A percentile compares a stretch with the other conserved stretches of the same genome.
Conservation (phyloP, 306 rosid genomes). For the Cucurbita pepo region DNA sequence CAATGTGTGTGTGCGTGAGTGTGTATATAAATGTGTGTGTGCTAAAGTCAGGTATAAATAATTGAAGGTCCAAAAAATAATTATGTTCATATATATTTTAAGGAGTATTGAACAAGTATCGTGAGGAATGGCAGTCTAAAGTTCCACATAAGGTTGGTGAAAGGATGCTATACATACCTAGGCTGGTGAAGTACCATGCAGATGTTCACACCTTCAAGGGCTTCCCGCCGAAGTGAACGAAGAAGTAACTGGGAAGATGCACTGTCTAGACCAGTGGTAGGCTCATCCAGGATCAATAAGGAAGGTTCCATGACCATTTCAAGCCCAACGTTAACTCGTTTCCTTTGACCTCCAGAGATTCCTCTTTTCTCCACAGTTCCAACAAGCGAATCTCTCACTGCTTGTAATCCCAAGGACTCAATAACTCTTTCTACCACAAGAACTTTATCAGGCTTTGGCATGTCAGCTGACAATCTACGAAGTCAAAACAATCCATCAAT, state of each 20-base stretch:
- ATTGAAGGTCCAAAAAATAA: background rate
- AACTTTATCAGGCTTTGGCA: constrained; percentile 79
- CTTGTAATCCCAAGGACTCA: constrained; percentile 67
- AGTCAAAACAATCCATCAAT: constrained; percentile 13
- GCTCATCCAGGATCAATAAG: constrained; percentile 65
- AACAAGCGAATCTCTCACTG: constrained; percentile 66
- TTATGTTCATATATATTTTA: background rate
- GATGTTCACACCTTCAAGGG: constrained; percentile 68
- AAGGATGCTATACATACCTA: constrained; percentile 25
- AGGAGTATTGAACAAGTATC: background rate
- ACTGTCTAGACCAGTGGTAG: constrained; percentile 73
- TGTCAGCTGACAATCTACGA: constrained; percentile 48
- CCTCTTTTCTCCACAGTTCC: constrained; percentile 74
- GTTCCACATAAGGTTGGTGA: background rate
- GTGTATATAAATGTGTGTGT: no score
- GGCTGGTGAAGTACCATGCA: constrained; percentile 85
- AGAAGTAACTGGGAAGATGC: constrained; percentile 64
- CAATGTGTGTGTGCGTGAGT: no score
- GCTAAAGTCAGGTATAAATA: background rate
- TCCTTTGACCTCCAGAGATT: constrained; percentile 68
- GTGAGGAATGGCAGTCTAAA: background rate
- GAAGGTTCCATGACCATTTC: constrained; percentile 94
- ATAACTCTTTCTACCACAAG: constrained; percentile 73
- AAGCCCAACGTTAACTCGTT: constrained; percentile 71
- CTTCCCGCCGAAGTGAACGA: constrained; percentile 65